These are phyloP conservation scores for Nicotiana undulata DNA, from an alignment of 257 asterid genomes.

Conservation along the genomic window DNA sequence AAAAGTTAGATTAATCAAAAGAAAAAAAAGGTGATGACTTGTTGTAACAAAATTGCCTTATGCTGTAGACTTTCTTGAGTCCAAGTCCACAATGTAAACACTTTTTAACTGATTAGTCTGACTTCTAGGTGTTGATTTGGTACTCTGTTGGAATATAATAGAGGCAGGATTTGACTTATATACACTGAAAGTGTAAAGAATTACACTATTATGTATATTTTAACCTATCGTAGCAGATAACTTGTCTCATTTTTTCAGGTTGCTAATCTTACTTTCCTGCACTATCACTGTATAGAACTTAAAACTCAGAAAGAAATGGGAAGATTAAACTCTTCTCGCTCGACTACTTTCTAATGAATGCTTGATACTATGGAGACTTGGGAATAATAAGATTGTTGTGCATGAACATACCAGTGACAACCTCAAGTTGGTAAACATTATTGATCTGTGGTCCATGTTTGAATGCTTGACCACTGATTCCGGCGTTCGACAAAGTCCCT, in stretches of 20 bases:
- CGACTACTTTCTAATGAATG: not conserved
- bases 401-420: constrained; percentile 64
- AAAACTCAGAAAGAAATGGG: not conserved
- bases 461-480: constrained; percentile 95
- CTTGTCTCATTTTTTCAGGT: too few relatives aligned
- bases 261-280: too few relatives aligned
- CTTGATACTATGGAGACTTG: not conserved
- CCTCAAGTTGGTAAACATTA: constrained; percentile 77
- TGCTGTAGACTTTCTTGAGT: not conserved
- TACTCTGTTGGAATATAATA: not conserved
- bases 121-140: not conserved
- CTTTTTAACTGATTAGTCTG: not conserved
- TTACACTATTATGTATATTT: too few relatives aligned
- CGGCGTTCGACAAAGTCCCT: constrained; percentile 89
- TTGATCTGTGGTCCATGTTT: constrained; percentile 84
- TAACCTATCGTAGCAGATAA: too few relatives aligned
- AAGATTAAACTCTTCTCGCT: not conserved
- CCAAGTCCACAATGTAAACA: constrained; percentile 4
- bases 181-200: too few relatives aligned
- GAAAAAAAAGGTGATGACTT: not conserved
- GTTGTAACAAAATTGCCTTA: constrained; percentile 2
- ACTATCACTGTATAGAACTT: too few relatives aligned
- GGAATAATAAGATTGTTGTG: not conserved
- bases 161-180: not conserved
- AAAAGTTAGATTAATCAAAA: not conserved